These are phyloP conservation scores for Russula vinacea DNA, from an alignment of 768 basidiomycete species.

Conservation along the genomic window DNA sequence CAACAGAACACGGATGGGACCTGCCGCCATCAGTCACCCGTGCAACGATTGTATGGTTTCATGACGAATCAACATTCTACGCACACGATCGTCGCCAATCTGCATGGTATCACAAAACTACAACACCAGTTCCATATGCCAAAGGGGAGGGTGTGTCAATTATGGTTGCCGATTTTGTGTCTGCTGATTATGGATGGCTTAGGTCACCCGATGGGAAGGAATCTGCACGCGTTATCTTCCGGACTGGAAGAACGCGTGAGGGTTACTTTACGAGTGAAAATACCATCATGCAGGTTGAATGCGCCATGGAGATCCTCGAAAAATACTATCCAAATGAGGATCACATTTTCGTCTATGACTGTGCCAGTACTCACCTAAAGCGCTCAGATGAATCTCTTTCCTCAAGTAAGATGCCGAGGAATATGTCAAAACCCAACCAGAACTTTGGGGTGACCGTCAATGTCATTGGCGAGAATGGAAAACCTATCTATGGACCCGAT, in stretches of 20 bases:
- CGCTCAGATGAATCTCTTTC: neutral
- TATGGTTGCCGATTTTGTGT: constrained; percentile 3
- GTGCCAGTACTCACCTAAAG: neutral
- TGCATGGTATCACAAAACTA: neutral
- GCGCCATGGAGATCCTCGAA: neutral
- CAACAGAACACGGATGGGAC: neutral
- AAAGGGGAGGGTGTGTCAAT: neutral
- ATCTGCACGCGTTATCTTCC: neutral
- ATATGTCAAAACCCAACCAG: neutral
- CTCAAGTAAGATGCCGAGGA: neutral
- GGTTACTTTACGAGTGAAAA: neutral
- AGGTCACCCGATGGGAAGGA: neutral
- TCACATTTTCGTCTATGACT: neutral
- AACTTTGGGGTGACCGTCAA: neutral
- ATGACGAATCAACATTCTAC: constrained; percentile 2
- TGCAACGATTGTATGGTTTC: neutral
- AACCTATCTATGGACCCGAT: neutral
- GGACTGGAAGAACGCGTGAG: neutral
- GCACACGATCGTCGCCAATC: neutral
- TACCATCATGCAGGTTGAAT: neutral
- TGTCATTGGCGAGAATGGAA: neutral
- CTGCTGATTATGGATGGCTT: neutral
- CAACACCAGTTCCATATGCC: neutral
- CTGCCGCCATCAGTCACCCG: neutral
- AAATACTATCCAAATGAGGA: neutral